phyloP scores from a whole-genome alignment of 2,329 filamentous ascomycete genomes.

The Aureobasidium musti region DNA sequence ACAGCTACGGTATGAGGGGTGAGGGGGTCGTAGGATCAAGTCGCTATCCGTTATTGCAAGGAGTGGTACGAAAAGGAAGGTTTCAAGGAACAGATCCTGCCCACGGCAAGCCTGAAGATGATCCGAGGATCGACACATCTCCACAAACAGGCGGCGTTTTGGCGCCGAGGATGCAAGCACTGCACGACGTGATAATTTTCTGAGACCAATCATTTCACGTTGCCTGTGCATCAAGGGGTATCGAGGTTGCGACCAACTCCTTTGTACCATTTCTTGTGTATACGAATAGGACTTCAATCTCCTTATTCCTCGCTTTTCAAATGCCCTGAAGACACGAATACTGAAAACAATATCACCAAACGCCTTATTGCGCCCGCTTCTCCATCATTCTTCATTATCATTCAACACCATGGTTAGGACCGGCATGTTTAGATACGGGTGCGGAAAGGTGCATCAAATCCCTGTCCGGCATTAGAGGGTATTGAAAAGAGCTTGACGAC shows the following conservation, averaged over 20 bases:
- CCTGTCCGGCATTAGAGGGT: not conserved
- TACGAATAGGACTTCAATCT: not conserved
- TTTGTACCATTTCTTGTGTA: not conserved
- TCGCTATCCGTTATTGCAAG: conserved; percentile 8
- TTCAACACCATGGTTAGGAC: not conserved
- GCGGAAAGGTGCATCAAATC: conserved; percentile 53
- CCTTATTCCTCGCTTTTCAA: not conserved
- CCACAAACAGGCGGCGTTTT: conserved; percentile 3
- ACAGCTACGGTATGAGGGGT: no score
- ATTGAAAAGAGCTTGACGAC: no score
- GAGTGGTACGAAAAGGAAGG: conserved; percentile 13
- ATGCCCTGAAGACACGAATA: not conserved
- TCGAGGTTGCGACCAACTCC: not conserved
- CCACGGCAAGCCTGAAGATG: conserved; percentile 13
- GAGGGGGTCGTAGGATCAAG: not conserved
- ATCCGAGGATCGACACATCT: conserved; percentile 20
- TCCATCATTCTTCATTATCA: not conserved
- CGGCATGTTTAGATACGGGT: not conserved
- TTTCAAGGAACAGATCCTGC: conserved; percentile 12
- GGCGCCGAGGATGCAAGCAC: conserved; percentile 3
- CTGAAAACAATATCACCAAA: not conserved
- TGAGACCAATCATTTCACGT: not conserved
- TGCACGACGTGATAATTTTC: conserved; percentile 17
- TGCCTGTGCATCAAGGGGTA: not conserved
- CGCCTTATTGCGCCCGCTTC: not conserved